phyloP scores from a whole-genome alignment of 225 moss, liverwort and hornwort species.

The Pseudoscleropodium purum region DNA sequence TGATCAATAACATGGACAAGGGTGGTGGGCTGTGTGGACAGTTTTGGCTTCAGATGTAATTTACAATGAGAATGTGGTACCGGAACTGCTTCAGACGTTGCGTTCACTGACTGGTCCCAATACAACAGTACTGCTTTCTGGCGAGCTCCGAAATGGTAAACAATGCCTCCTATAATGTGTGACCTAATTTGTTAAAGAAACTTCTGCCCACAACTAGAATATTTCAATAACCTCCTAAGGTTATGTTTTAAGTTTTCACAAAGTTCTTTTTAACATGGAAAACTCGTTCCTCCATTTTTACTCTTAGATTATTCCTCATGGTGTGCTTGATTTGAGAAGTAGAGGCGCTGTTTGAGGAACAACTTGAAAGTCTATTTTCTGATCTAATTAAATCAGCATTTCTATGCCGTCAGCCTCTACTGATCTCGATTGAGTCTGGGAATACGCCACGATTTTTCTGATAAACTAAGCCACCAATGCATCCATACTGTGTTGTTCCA shows the following conservation, averaged over 20 bases:
- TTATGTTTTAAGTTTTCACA: background rate
- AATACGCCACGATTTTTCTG: background rate
- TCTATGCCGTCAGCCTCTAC: background rate
- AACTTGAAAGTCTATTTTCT: background rate
- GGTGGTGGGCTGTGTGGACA: constrained; percentile 2
- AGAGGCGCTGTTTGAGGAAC: background rate
- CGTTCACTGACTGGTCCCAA: constrained; percentile 38
- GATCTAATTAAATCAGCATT: background rate
- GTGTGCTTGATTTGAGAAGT: background rate
- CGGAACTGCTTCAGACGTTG: constrained; percentile 62
- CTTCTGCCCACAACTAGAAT: background rate
- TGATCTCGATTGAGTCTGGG: background rate
- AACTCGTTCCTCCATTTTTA: background rate
- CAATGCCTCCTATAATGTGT: background rate
- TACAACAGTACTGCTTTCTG: constrained; percentile 69
- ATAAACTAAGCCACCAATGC: background rate
- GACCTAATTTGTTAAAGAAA: background rate
- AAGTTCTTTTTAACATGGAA: background rate
- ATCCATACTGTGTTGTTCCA: background rate
- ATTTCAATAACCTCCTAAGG: background rate
- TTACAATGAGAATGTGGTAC: constrained; percentile 76
- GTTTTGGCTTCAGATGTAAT: constrained; percentile 90
- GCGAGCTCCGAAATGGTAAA: constrained; percentile 75
- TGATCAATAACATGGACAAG: background rate
- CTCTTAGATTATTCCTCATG: background rate